phyloP scores from a whole-genome alignment of 805 yeast species.

The Teunomyces gatunensis region DNA sequence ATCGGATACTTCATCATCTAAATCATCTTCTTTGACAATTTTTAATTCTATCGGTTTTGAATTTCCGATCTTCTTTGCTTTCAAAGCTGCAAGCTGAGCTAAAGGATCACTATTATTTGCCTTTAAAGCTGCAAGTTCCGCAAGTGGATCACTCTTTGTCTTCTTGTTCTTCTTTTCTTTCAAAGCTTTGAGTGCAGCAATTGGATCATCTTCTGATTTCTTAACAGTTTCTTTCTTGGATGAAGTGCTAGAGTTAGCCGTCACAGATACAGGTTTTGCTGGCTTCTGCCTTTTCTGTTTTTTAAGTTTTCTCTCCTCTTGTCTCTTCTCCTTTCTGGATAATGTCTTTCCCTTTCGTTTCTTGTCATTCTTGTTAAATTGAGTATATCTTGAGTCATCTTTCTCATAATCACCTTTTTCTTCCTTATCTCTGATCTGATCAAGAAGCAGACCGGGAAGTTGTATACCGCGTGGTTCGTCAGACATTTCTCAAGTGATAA shows the following conservation, averaged over 20 bases:
- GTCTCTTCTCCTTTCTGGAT: conserved; percentile 34
- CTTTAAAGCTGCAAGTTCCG: conserved; percentile 10
- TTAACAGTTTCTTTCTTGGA: conserved; percentile 4
- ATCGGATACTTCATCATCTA: conserved; percentile 10
- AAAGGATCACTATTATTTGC: conserved; percentile 20
- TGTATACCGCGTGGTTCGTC: conserved; percentile 45
- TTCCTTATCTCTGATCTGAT: conserved; percentile 45
- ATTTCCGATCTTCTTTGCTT: conserved; percentile 7
- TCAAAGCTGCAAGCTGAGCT: conserved; percentile 18
- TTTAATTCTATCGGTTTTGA: conserved; percentile 10
- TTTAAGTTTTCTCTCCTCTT: conserved; percentile 31
- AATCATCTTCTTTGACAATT: conserved; percentile 31
- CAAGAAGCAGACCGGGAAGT: conserved; percentile 53
- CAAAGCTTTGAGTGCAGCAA: conserved; percentile 13
- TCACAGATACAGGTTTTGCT: background rate
- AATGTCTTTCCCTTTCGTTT: conserved; percentile 24
- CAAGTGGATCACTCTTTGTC: conserved; percentile 8
- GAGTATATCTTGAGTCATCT: conserved; percentile 21
- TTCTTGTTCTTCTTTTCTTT: conserved; percentile 10
- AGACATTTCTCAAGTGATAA: background rate
- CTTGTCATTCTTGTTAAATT: conserved; percentile 12
- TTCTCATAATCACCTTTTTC: conserved; percentile 45
- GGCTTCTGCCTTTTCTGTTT: conserved; percentile 26
- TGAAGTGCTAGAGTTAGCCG: background rate
- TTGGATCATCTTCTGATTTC: conserved; percentile 11